These are phyloP conservation scores for Eimeria sp. DNA, from an alignment of 169 alveolate species.

Conservation along the genomic window DNA sequence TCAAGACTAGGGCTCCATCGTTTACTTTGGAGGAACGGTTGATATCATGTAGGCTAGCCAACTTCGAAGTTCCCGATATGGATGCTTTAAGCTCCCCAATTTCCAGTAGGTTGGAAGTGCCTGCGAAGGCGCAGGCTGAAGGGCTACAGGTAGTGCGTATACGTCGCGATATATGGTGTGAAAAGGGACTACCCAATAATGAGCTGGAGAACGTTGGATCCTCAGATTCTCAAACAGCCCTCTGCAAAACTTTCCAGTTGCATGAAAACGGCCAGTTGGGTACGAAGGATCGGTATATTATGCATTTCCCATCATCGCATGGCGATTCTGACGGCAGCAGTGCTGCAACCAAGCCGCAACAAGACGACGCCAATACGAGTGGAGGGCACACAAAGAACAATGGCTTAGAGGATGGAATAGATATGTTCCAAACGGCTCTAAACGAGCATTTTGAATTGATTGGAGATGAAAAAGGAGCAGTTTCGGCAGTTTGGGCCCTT, in stretches of 20 bases:
- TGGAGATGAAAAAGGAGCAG: background rate
- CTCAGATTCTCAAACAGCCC: background rate
- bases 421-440: background rate
- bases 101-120: background rate
- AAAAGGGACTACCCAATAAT: background rate
- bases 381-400: background rate
- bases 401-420: background rate
- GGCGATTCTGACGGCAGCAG: conserved; percentile 10
- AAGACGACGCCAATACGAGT: background rate
- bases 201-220: background rate
- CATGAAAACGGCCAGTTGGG: background rate
- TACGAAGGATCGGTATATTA: background rate
- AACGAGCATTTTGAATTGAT: background rate
- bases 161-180: background rate
- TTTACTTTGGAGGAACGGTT: background rate
- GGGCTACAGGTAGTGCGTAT: conserved; percentile 42
- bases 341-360: conserved; percentile 13
- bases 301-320: background rate
- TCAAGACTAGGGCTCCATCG: background rate
- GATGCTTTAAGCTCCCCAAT: background rate
- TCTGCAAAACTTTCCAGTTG: background rate
- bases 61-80: background rate
- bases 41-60: background rate
- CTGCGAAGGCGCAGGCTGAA: background rate
- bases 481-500: conserved; percentile 50